Percentiles rank a stretch among this genome's conserved stretches.
These are phyloP conservation scores for Tetradesmus lagerheimii DNA, from an alignment of 139 green algal species.

Conservation along the genomic window DNA sequence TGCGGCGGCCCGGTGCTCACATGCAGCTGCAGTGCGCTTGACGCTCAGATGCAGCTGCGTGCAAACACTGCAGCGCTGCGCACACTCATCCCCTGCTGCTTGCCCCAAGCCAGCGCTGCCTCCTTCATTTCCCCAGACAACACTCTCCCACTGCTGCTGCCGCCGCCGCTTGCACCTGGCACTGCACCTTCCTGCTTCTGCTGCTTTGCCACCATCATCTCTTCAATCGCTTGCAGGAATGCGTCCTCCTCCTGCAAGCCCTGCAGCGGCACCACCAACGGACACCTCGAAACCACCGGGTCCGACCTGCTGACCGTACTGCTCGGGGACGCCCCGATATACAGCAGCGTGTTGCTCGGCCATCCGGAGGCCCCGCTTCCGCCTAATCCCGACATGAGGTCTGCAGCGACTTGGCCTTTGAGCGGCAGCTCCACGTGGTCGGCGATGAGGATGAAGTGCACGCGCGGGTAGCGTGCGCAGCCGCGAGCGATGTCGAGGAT, in stretches of 20 bases:
- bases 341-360: conserved; percentile 65
- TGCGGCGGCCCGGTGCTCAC: too few species aligned
- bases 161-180: neutral
- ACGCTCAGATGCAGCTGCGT: neutral
- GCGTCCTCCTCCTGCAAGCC: conserved; percentile 6
- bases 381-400: conserved; percentile 55
- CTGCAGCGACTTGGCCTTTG: conserved; percentile 6
- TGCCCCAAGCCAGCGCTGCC: neutral
- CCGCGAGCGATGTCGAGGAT: conserved; percentile 57
- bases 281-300: conserved; percentile 47
- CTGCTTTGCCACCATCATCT: neutral
- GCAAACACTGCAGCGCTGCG: conserved; percentile 16
- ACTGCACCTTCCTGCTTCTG: neutral
- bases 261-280: conserved; percentile 13
- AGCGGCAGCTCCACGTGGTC: conserved; percentile 67
- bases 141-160: neutral
- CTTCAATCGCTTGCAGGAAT: neutral
- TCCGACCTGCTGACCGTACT: conserved; percentile 52
- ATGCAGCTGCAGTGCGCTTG: too few species aligned
- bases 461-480: conserved; percentile 48
- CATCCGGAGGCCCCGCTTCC: conserved; percentile 53
- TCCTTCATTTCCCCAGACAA: neutral
- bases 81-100: conserved; percentile 27
- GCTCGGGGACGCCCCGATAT: conserved; percentile 52
- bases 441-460: conserved; percentile 51